Evolutionary conservation across 1,139 yeast species (phyloP), one percentile per base, ranked within the genome.

Genomic region (Kluyveromyces sp.): DNA sequence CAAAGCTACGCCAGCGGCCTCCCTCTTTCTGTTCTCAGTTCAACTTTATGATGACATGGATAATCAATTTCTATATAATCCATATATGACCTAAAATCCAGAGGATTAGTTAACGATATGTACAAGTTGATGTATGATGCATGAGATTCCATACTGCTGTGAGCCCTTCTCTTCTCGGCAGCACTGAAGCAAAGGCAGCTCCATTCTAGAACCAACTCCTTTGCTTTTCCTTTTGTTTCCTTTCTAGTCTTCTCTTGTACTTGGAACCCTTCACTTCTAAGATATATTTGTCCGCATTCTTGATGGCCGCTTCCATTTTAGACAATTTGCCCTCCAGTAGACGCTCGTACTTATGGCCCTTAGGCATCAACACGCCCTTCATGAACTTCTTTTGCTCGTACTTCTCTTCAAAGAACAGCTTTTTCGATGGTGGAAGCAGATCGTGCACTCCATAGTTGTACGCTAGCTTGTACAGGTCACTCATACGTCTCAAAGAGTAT

Each of bases 401-500:
- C 64, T 85, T 87, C 50, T 86, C 94, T 56, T 78, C 81, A 65
- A 75, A 86, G 76, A 88, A 86, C 64, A 73, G 74, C 71, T 82
- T 83, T 56, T 67, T 67, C 48, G 84, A 65, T 29, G 81, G 77
- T 16, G 97, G 98, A 60, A 92, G 70, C 49, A 87, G 69, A 47
- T 83, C 89, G 29, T 78, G 74, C 12, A 92, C 70, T 25, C 97
- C 97, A 57, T 77, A 84, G 56, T 83, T 76, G 59, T 77, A 73
- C 4, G 97, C 96, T 58, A 84, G 67, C 66, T 89, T 89, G 71
- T 74, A 88, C 44, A 92, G 68, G 54, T 83, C 96, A 18, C 94
- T 80, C 58, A 88, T 92, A 57, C 94, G 77, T 66, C 96, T 79
- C 56, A 81, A 69, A 11, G 95, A 85, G 65, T 78, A 85, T 51